Evolutionary conservation across 2,329 filamentous ascomycete genomes (phyloP).

Genomic region (Knufia fluminis): DNA sequence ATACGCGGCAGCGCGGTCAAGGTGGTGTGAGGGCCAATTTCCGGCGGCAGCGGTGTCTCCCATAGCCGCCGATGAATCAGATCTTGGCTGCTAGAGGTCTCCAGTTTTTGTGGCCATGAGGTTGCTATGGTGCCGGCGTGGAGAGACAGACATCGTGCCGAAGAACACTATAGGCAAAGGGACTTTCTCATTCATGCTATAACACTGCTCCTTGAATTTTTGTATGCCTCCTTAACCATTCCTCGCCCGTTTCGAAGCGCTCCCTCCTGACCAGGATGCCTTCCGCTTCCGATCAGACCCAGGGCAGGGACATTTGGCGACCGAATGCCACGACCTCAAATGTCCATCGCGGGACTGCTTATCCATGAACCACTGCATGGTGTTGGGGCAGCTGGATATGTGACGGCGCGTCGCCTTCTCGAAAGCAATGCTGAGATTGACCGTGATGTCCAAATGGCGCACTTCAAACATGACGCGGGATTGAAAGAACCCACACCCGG

Average conservation of each 20-base stretch:
- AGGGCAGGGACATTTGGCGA: neutral
- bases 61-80: no score
- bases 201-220: no score
- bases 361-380: slow-evolving; percentile 9
- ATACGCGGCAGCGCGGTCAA: no score
- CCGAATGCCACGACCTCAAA: neutral
- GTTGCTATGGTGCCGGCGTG: slow-evolving; percentile 1
- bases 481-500: slow-evolving; percentile 18
- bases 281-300: neutral
- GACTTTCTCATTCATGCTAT: neutral
- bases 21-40: no score
- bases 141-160: neutral
- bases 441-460: slow-evolving; percentile 12
- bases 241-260: neutral
- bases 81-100: no score
- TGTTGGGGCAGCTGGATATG: slow-evolving; percentile 8
- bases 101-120: neutral
- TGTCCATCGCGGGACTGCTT: slow-evolving; percentile 1
- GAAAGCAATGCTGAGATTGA: slow-evolving; percentile 6
- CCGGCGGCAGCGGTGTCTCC: no score
- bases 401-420: neutral
- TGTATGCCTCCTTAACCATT: no score
- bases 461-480: slow-evolving; percentile 15
- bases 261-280: neutral
- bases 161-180: slow-evolving; percentile 1